Evolutionary conservation across 768 basidiomycete genomes (phyloP).

Genomic region (Pholiota conissans): DNA sequence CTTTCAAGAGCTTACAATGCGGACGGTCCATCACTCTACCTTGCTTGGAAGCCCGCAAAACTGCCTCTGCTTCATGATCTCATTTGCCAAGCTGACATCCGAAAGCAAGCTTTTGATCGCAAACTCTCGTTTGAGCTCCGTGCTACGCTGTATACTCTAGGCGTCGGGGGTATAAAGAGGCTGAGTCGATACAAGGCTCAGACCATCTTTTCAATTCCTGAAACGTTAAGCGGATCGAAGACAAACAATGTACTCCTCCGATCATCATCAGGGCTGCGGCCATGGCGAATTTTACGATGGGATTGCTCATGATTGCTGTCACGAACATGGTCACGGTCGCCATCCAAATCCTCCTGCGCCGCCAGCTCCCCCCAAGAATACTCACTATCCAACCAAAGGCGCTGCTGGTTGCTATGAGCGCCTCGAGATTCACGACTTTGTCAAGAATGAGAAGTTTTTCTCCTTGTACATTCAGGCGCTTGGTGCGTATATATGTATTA

Average conservation of each 20-base stretch:
- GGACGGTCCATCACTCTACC: too few species aligned
- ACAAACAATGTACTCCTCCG: neutral
- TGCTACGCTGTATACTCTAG: too few species aligned
- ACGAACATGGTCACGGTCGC: too few species aligned
- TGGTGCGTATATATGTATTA: neutral
- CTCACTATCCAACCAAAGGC: neutral
- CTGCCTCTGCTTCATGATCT: neutral
- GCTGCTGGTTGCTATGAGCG: neutral
- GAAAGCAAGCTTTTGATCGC: neutral
- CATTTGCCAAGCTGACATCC: neutral
- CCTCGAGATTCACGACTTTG: neutral
- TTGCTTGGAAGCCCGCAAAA: neutral
- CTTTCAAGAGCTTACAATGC: too few species aligned
- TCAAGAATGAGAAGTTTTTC: conserved; percentile 2
- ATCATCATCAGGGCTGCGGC: neutral
- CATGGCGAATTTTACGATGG: neutral
- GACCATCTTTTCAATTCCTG: neutral
- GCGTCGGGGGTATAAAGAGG: neutral
- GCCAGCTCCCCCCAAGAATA: neutral
- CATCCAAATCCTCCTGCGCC: neutral
- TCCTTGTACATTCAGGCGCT: neutral
- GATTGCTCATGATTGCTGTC: neutral
- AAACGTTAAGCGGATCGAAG: neutral
- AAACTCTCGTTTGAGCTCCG: neutral
- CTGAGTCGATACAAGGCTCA: neutral